Percentiles rank a stretch among this genome's conserved stretches.
phyloP scores from a whole-genome alignment of 2,329 filamentous ascomycete genomes.

The Nannizzia gypsea region DNA sequence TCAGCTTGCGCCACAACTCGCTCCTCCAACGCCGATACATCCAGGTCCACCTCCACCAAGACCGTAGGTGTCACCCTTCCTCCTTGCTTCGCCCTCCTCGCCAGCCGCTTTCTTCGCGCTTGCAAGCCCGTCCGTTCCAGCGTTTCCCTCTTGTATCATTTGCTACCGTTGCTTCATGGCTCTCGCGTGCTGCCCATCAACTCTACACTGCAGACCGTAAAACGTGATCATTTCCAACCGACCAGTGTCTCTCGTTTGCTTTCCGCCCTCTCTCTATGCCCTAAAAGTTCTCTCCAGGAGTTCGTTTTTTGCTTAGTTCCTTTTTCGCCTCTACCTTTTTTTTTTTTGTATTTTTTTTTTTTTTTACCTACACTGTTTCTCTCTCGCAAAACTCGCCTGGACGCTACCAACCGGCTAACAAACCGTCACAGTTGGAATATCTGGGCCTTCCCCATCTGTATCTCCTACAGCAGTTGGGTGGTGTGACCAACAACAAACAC shows the following conservation, averaged over 20 bases:
- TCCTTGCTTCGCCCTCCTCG: conserved; percentile 5
- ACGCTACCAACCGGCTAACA: not conserved
- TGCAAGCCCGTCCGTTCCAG: not conserved
- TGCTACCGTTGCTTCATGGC: not conserved
- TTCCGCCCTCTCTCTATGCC: not conserved
- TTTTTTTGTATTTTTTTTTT: not conserved
- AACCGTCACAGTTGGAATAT: not conserved
- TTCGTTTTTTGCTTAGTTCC: too few relatives aligned
- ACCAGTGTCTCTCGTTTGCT: not conserved
- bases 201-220: not conserved
- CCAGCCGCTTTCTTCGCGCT: not conserved
- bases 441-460: not conserved
- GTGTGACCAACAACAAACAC: conserved; percentile 2
- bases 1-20: conserved; percentile 8
- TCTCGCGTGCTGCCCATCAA: conserved; percentile 3
- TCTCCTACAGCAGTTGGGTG: not conserved
- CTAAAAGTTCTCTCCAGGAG: not conserved
- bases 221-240: conserved; percentile 1
- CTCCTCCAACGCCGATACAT: conserved; percentile 1
- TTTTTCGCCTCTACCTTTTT: not conserved
- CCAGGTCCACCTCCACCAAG: conserved; percentile 3
- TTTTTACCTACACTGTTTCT: not conserved
- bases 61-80: not conserved
- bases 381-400: not conserved
- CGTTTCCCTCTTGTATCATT: conserved; percentile 2